Base-by-base conservation (phyloP, 805 yeast genomes). In the Candida coquimbonensis region DNA sequence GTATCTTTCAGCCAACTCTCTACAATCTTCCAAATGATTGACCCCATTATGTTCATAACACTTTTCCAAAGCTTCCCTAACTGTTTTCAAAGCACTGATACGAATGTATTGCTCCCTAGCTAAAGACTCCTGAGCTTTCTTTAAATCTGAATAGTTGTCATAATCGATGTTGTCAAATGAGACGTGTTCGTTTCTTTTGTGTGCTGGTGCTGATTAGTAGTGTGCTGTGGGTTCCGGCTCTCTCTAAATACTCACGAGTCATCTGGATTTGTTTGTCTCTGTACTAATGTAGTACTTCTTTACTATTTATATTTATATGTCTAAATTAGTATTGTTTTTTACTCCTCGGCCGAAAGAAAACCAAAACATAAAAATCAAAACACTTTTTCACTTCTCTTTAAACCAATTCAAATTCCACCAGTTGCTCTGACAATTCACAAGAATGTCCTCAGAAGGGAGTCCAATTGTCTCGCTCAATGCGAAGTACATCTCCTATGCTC, bases 161-260 rank as follows among this genome's bases (percentile, higher is more conserved):
- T 87, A 87, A 68, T 84, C 84, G 53, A 87, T 84, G 52, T 81
- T 86, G 66, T 87, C 95, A 60, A 86, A 87, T 38, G 95, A 86
- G 45, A 85, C 91, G 56, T 77, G 73, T 56, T 82, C 87, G 38
- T 87, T 81, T 65, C 79, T 70, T 53, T 63, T 63, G 60, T 75
- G 80, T 55, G 66, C 61, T 51, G 45, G 7, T 5, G 3, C 31
- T 9, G 13, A 29, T 29, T 29, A 29, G 31, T 17, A 2, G 19
- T 3, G 19, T 29, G 7, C 13, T 9, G 12, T 6, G 12, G 12
- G 13, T 4, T 29, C 31, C 7, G 31, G 6, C 31, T 11, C 5
- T 29, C 7, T 29, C 9, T 3, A 4, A 29, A 16, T 13, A 36
- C 31, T 16, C 24, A 43, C 47, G 21, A 25, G 39, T 13, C 39